phyloP scores from a whole-genome alignment of 805 yeast species.

The Ogataea allantospora region DNA sequence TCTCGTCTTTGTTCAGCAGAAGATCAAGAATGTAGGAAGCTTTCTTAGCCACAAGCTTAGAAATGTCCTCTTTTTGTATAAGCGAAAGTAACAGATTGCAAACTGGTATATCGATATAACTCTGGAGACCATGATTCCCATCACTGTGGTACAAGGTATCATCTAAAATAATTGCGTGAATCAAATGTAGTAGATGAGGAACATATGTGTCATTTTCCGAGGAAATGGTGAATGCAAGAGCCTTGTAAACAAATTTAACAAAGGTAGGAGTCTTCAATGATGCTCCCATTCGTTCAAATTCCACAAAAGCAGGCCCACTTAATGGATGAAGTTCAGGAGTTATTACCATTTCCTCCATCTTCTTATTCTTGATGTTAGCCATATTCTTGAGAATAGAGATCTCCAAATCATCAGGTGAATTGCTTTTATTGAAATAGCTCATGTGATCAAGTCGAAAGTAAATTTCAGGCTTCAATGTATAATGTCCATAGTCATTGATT shows the following conservation, averaged over 20 bases:
- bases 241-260: conserved; percentile 55
- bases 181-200: conserved; percentile 60
- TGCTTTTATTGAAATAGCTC: conserved; percentile 44
- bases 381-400: conserved; percentile 44
- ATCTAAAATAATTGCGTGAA: conserved; percentile 58
- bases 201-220: conserved; percentile 52
- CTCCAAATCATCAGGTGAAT: conserved; percentile 52
- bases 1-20: conserved; percentile 47
- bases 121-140: conserved; percentile 31
- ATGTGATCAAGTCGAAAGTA: conserved; percentile 58
- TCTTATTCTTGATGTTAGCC: conserved; percentile 37
- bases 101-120: conserved; percentile 53
- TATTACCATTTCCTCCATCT: conserved; percentile 45
- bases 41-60: conserved; percentile 47
- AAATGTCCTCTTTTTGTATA: conserved; percentile 45
- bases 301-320: conserved; percentile 19
- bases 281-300: conserved; percentile 44
- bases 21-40: conserved; percentile 56
- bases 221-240: conserved; percentile 53
- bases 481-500: conserved; percentile 64
- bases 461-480: conserved; percentile 49
- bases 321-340: conserved; percentile 42
- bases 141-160: conserved; percentile 33
- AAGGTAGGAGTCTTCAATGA: conserved; percentile 52
- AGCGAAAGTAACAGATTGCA: conserved; percentile 54